phyloP scores from a whole-genome alignment of 371 early-diverging fungal genomes.

The Apophysomyces trapeziformis region DNA sequence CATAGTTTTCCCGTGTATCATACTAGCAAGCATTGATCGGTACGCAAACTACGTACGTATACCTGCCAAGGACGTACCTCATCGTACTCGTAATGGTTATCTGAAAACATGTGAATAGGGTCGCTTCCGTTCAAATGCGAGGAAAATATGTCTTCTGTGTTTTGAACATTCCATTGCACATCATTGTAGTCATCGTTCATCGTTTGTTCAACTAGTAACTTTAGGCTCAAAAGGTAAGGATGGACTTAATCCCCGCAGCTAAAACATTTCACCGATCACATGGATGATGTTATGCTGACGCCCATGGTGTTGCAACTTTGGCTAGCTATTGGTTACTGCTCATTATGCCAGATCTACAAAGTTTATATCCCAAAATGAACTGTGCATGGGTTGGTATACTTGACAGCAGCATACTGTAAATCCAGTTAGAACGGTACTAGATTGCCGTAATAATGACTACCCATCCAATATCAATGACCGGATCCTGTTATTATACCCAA shows the following conservation, averaged over 20 bases:
- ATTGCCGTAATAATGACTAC: too few relatives aligned
- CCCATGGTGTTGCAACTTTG: too few relatives aligned
- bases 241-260: neutral
- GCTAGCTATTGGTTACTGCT: too few relatives aligned
- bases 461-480: too few relatives aligned
- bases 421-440: too few relatives aligned
- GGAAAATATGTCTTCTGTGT: conserved; percentile 32
- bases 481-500: too few relatives aligned
- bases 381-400: too few relatives aligned
- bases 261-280: neutral
- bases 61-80: neutral
- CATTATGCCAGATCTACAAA: too few relatives aligned
- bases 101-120: conserved; percentile 26
- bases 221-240: neutral
- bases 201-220: conserved; percentile 1
- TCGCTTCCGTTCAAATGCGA: conserved; percentile 24
- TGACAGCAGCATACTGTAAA: too few relatives aligned
- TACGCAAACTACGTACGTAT: neutral
- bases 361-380: too few relatives aligned
- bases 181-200: conserved; percentile 36
- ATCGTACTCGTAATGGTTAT: conserved; percentile 13
- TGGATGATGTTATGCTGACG: too few relatives aligned
- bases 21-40: neutral
- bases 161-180: conserved; percentile 40
- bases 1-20: neutral